A percentile compares a stretch with the other conserved stretches of the same genome.
Evolutionary conservation across 768 basidiomycete species (phyloP).

Genomic region (Suillus occidentalis): DNA sequence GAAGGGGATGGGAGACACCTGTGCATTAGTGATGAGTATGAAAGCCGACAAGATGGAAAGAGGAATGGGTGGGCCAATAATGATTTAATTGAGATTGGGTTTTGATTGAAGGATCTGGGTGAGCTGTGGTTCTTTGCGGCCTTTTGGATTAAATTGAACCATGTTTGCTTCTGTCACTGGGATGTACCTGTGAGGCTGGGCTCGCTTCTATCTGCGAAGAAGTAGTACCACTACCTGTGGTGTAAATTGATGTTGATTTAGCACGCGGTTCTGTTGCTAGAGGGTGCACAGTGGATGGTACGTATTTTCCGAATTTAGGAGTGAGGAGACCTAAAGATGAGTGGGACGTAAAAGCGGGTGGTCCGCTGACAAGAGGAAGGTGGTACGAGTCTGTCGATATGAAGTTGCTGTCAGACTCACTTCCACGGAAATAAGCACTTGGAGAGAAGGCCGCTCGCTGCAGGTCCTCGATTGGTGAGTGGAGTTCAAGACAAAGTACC

Average conservation of each 20-base stretch:
- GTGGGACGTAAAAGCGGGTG: neutral
- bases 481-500: neutral
- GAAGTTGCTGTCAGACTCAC: neutral
- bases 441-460: neutral
- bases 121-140: conserved; percentile 4
- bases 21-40: neutral
- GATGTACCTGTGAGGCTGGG: neutral
- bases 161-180: conserved; percentile 1
- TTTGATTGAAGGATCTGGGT: conserved; percentile 5
- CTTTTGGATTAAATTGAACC: neutral
- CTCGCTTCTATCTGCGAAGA: no score
- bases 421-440: neutral
- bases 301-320: neutral
- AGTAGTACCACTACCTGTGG: no score
- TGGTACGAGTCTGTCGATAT: conserved; percentile 1
- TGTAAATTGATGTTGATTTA: no score
- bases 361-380: neutral
- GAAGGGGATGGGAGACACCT: neutral
- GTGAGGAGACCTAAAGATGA: neutral
- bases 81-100: conserved; percentile 6
- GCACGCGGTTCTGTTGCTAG: no score
- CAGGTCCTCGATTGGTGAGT: neutral
- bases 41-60: neutral
- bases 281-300: neutral
- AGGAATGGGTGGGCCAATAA: neutral